Percentiles rank a stretch among this genome's conserved stretches.
Evolutionary conservation across 192 early-diverging fungal genomes (phyloP).

Genomic region (Dispira simplex): DNA sequence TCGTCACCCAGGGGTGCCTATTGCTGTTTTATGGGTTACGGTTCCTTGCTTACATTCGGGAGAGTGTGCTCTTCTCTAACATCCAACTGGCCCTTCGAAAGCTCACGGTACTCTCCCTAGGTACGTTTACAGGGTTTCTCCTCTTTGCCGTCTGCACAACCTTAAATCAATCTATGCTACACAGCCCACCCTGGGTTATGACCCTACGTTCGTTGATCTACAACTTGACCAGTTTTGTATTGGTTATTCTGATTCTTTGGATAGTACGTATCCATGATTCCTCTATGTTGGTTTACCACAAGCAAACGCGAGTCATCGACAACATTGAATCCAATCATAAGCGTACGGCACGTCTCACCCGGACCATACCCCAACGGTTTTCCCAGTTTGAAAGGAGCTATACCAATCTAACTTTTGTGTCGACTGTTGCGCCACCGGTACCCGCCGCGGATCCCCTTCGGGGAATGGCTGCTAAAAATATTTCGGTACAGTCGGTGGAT

Average conservation of each 20-base stretch:
- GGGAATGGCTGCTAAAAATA: too few relatives aligned
- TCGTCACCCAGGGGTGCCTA: background rate
- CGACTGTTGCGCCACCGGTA: too few relatives aligned
- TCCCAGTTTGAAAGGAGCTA: too few relatives aligned
- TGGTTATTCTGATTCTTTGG: constrained; percentile 7
- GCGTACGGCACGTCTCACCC: too few relatives aligned
- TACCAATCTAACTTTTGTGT: too few relatives aligned
- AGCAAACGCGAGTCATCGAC: too few relatives aligned
- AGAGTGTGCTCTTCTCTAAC: constrained; percentile 6
- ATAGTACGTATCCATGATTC: constrained; percentile 7
- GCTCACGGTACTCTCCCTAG: constrained; percentile 6
- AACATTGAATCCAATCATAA: too few relatives aligned
- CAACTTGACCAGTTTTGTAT: constrained; percentile 6
- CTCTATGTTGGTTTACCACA: background rate
- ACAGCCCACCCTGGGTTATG: constrained; percentile 2
- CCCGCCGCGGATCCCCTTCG: too few relatives aligned
- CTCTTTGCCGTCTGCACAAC: constrained; percentile 7
- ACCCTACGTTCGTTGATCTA: constrained; percentile 6
- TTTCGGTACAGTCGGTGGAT: too few relatives aligned
- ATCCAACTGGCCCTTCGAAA: constrained; percentile 4
- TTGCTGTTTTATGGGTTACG: constrained; percentile 7
- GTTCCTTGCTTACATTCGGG: constrained; percentile 4
- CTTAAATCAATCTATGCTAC: constrained; percentile 8
- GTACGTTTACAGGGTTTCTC: constrained; percentile 7
- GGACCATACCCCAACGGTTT: too few relatives aligned